Base-by-base conservation (phyloP, 495 filamentous ascomycete species). In the Podospora conica region DNA sequence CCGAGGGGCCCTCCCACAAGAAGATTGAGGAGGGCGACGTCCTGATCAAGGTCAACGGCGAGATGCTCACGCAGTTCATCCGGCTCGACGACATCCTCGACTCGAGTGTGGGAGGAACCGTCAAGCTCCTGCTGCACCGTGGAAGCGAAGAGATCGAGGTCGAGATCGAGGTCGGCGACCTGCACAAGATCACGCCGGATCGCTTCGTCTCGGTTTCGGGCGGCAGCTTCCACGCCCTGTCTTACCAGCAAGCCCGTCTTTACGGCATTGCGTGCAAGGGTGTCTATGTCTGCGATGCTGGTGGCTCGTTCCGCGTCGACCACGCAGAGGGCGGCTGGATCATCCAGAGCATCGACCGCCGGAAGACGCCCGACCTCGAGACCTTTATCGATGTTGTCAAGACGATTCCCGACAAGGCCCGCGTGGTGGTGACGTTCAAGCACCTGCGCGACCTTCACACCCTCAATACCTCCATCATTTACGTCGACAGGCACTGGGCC, bases 391-490 rank as follows among this genome's bases (percentile, higher is more conserved):
- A 96, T 63, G 93, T 97, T 55, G 90, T 97, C 85, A 91, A 90
- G 78, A 80, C 70, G 21, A 93, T 99, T 58, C 95, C 94, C 1
- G 91, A 98, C 76, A 90, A 92, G 73, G 85, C 92, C 7, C 85
- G 95, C 21, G 89, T 99, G 55, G 93, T 97, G 4, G 88, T 97
- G 53, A 93, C 92, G 3, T 98, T 97, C 78, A 93, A 96, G 70
- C 95, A 99, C 71, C 87, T 99, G 28, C 84, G 93, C 12, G 96
- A 99, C 76, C 82, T 99, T 25, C 95, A 99, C 76, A 96, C 94
- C 0, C 86, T 93, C 58, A 92, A 94, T 71, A 98, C 95, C 0
- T 91, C 88, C 64, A 96, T 99, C 74, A 82, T 96, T 64, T 88
- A 93, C 64, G 87, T 99, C 66, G 95, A 99, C 74, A 86, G 95